Evolutionary conservation across 139 green algal species (phyloP), one percentile per base, ranked within the genome.

Genomic region (Volvox africanus): DNA sequence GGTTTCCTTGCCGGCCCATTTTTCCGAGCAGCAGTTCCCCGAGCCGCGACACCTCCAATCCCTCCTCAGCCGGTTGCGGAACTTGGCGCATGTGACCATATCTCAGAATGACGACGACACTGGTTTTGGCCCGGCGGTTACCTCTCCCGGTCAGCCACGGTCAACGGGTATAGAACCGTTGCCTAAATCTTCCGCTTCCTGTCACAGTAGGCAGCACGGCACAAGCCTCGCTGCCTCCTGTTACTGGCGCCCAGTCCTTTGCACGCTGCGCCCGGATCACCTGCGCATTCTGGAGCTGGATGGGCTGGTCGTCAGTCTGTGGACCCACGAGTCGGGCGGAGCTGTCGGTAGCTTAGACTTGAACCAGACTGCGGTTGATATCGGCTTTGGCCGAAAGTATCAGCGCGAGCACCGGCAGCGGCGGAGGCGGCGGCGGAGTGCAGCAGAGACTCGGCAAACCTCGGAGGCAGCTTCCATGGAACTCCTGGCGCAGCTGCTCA

Each of bases 261-360:
- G n/a, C 26, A 0, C 35, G 2, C 83, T 88, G 2, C 67, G 71
- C 65, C 67, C 83, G 1, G 33, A n/a, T 1, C 83, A 88, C 26
- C 83, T 88, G 67, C 67, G 83, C 22, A n/a, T 5, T 26, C 67
- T 88, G 14, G 67, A 88, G 83, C 67, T 88, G 36, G 83, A 80
- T 19, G 83, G 83, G 12, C 83, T 88, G 24, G 67, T 44, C 22
- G 32, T 88, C 33, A 82, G 1, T 6, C 76, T 24, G 14, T 32
- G 19, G 76, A 82, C 76, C 76, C 76, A 61, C 30, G 76, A 32
- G 76, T 82, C 76, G 32, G 32, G 50, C 33, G 32, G 21, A 79
- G 3, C 14, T n/a, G n/a, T n/a, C 67, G 11, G 67, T 12, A 75
- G 44, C 44, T 55, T 55, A 55, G 44, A 55, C 65, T 24, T 12